Evolutionary conservation across 805 yeast species (phyloP), one percentile per base, ranked within the genome.

Genomic region (Monosporozyma unispora): DNA sequence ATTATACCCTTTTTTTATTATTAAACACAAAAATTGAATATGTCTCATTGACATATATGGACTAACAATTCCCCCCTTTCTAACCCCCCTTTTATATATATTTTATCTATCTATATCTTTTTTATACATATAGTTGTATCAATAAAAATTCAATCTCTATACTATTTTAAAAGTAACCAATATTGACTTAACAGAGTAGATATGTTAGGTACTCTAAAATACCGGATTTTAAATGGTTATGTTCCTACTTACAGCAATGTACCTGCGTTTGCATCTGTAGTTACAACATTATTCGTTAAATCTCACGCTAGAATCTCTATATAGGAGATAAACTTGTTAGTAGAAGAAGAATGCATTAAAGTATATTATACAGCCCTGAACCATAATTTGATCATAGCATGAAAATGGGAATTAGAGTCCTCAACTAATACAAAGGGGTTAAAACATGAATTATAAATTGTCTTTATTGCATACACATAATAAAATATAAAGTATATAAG

Each of bases 1-100:
- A n/a, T n/a, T 29, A n/a, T 31, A 12, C 9, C 21, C 31, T 22
- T 11, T 21, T 14, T 14, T 19, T 38, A 21, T 22, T 5, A 35
- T 3, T 33, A 12, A 28, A 21, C 38, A n/a, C 12, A 21, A 8
- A 25, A 18, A 18, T 23, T n/a, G 19, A 31, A 12, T 42, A 11
- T 41, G 29, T 47, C 31, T 8, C 23, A 28, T 44, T 44, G 29
- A 31, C 31, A 44, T 44, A 43, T 43, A 44, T 44, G 35, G 33
- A 44, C 35, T 27, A 42, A 40, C 9, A 22, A 40, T 27, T n/a
- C 22, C 18, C 35, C 19, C 9, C 19, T 44, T 44, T 23, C 8
- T 1, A 21, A 3, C 14, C 14, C 27, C 27, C n/a, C 14, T 21
- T 23, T 10, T 37, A 37, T 19, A 18, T 18, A 18, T 7, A 19